Base-by-base conservation (phyloP, 108 stramenopile genomes). In the Halocafeteria seosinensis region DNA sequence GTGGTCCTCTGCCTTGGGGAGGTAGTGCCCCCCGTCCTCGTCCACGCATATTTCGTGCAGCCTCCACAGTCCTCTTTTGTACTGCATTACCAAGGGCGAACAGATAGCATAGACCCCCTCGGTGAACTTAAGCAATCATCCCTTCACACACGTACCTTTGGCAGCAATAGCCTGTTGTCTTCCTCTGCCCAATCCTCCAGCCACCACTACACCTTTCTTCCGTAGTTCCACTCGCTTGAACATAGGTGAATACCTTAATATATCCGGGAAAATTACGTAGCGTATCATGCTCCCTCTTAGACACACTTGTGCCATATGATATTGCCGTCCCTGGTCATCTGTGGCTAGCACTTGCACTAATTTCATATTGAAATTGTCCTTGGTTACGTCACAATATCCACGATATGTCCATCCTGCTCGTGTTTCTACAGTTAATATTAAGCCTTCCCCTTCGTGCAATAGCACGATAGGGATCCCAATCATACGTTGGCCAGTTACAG, bases 401-500 rank as follows among this genome's bases (percentile, higher is more conserved):
- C 74, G 23, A 62, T 79, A 81, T 23, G 69, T 47, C 38, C 69
- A 68, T 5, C 77, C 81, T 33, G 55, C 66, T 67, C 75, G 74
- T 34, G 72, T 61, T 51, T 81, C 81, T 17, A 81, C 71, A 1
- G 81, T 79, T 17, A 79, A 37, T 37, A 77, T 76, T 17, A 70
- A 47, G 35, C 81, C 81, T 55, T 76, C 76, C 13, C 76, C 78
- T 31, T 81, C 81, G 63, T 81, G 74, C 63, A 81, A 62, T 38
- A 80, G 71, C n/a, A 79, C 74, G 31, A 76, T 34, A 26, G 78
- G 78, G 62, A 81, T 78, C n/a, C 79, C 76, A 34, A 77, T 31
- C 5, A 8, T 31, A 9, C 32, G 29, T 8, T 11, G 9, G 5
- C 53, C 53, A 11, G 11, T 9, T 9, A 55, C 11, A 11, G 12